Evolutionary conservation across 2,329 filamentous ascomycete species (phyloP).

Genomic region (Diaporthe sp.): DNA sequence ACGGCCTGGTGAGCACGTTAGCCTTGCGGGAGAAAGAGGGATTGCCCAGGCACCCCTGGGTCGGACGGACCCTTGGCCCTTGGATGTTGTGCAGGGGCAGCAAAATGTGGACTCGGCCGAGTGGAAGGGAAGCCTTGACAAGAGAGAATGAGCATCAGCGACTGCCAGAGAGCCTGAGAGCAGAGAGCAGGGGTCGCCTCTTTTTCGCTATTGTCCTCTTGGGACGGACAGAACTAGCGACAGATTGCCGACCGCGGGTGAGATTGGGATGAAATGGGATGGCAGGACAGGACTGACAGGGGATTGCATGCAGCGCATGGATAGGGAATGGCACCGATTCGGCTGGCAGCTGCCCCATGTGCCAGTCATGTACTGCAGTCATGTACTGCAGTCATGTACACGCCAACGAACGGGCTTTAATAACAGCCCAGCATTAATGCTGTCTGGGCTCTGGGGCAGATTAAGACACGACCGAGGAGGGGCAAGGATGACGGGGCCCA

Average conservation of each 20-base stretch:
- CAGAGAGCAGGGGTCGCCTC: neutral
- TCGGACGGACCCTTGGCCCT: neutral
- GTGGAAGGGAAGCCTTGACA: neutral
- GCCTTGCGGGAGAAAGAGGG: neutral
- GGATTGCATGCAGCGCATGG: neutral
- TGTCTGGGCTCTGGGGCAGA: neutral
- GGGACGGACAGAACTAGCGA: neutral
- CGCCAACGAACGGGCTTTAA: neutral
- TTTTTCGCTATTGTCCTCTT: neutral
- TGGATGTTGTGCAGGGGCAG: neutral
- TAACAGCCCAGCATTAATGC: neutral
- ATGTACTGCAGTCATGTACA: neutral
- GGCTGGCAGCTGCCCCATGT: constrained; percentile 6
- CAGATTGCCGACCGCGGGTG: constrained; percentile 21
- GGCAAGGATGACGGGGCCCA: constrained; percentile 3
- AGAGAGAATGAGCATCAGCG: neutral
- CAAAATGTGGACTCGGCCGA: constrained; percentile 11
- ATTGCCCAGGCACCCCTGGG: neutral
- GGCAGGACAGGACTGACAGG: neutral
- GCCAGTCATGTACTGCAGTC: constrained; percentile 4
- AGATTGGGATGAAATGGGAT: constrained; percentile 1
- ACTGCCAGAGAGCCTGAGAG: neutral
- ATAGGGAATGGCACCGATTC: neutral
- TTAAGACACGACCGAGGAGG: neutral
- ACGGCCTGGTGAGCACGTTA: neutral